These are phyloP conservation scores for Isabelozyma gotoi DNA, from an alignment of 805 yeast species.

Conservation along the genomic window DNA sequence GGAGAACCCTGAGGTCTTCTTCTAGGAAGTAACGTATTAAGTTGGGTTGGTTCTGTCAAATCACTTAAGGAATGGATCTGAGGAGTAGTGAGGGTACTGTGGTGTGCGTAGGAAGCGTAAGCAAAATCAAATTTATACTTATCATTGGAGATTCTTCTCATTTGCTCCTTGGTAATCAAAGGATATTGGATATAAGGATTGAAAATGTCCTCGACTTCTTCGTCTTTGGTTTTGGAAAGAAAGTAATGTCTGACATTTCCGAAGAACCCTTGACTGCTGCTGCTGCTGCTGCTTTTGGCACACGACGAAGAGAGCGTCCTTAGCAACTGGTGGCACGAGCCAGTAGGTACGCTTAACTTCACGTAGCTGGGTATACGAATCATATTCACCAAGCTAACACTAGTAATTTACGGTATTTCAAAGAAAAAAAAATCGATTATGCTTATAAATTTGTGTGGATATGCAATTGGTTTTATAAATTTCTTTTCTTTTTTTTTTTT, in stretches of 20 bases:
- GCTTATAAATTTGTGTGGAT: no score
- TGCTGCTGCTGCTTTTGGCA: not conserved
- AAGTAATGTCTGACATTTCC: conserved; percentile 22
- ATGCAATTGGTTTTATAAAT: no score
- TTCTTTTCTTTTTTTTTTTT: no score
- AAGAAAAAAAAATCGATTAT: no score
- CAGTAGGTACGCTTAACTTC: not conserved
- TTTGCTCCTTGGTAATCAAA: conserved; percentile 37
- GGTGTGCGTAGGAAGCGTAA: conserved; percentile 49
- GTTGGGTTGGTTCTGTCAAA: conserved; percentile 46
- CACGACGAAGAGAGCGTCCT: not conserved
- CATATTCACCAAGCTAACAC: no score
- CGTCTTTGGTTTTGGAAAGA: conserved; percentile 14
- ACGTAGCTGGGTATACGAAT: not conserved
- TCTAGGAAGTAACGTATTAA: conserved; percentile 46
- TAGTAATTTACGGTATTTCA: no score
- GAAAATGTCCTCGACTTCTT: conserved; percentile 20
- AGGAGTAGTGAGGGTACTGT: conserved; percentile 38
- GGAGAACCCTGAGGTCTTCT: conserved; percentile 54
- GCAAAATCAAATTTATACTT: conserved; percentile 43
- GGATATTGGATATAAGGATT: conserved; percentile 44
- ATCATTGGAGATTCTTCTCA: conserved; percentile 35
- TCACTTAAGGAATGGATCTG: conserved; percentile 50
- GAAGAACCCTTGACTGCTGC: conserved; percentile 9
- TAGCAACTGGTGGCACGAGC: not conserved